Evolutionary conservation across 2,329 filamentous ascomycete genomes (phyloP).

Genomic region (Fusarium pseudograminearum): DNA sequence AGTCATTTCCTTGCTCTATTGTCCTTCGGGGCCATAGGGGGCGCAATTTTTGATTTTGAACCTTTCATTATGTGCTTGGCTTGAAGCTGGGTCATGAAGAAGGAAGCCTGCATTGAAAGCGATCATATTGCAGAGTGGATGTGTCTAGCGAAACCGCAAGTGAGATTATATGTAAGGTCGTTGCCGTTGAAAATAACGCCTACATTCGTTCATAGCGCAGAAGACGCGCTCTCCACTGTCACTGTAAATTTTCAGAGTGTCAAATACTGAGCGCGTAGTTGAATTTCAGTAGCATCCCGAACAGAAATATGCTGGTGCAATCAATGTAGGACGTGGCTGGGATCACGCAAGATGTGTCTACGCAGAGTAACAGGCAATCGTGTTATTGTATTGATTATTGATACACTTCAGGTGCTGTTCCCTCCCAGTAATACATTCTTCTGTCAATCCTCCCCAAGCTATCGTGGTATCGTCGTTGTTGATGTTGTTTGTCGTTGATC

Average conservation of each 20-base stretch:
- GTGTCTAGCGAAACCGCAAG: too few relatives aligned
- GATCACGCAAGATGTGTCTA: neutral
- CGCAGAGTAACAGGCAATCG: neutral
- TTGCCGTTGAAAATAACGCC: too few relatives aligned
- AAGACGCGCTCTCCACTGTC: too few relatives aligned
- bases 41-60: constrained; percentile 65
- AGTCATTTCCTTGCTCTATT: constrained; percentile 61
- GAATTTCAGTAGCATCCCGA: neutral
- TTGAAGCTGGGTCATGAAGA: constrained; percentile 52
- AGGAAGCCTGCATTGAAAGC: too few relatives aligned
- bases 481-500: neutral
- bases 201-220: too few relatives aligned
- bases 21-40: constrained; percentile 66
- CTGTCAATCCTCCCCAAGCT: neutral
- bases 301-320: neutral
- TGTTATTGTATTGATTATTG: neutral
- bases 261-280: neutral
- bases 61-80: constrained; percentile 59
- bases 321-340: neutral
- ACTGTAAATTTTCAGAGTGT: neutral
- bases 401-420: neutral
- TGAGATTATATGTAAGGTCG: too few relatives aligned
- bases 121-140: too few relatives aligned
- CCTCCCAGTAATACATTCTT: constrained; percentile 14
- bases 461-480: neutral